Base-by-base conservation (phyloP, 2,329 filamentous ascomycete genomes). In the Pestalotiopsis sp. region DNA sequence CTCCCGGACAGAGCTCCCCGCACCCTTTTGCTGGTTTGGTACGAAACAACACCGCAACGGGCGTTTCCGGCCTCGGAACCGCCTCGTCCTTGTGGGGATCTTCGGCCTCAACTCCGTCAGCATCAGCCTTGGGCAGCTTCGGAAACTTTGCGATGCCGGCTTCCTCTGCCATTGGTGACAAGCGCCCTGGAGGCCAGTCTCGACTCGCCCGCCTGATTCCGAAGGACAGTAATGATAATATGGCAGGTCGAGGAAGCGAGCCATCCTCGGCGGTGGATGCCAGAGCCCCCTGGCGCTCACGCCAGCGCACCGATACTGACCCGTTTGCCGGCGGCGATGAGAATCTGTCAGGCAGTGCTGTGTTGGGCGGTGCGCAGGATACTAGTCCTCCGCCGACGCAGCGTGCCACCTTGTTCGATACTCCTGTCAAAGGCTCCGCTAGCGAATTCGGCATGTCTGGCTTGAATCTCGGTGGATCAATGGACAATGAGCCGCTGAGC, bases 191-290 rank as follows among this genome's bases (percentile, higher is more conserved):
- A 36, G 91, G 88, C 76, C 93, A 94, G 77, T 97, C 94, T 78
- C 91, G 94, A 36, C 90, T 98, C 75, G 95, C 95, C 73, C 94
- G 94, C 76, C 81, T 97, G 25, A 91, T 97, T 73, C 90, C 90
- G 23, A 97, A 95, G 81, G 91, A 94, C 45, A 91, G 87, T 73
- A 83, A 86, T 3, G 94, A 97, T 70, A 91, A 90, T 69, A 82
- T 89, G 31, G 80, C 82, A 17, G 75, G 76, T 61, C 87, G 87
- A 75, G 80, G 84, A 27, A 83, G 80, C 70, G 90, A 90, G 67
- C 86, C 84, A 69, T 73, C 70, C 12, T 75, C 78, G 17, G 80
- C 75, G 66, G 69, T 79, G 27, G 80, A 84, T 27, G 72, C 79
- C 52, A 81, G 80, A 67, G 79, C 83, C 62, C 83, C 86, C 27